phyloP scores from a whole-genome alignment of 2,329 filamentous ascomycete genomes.

The Aspergillus melleus region DNA sequence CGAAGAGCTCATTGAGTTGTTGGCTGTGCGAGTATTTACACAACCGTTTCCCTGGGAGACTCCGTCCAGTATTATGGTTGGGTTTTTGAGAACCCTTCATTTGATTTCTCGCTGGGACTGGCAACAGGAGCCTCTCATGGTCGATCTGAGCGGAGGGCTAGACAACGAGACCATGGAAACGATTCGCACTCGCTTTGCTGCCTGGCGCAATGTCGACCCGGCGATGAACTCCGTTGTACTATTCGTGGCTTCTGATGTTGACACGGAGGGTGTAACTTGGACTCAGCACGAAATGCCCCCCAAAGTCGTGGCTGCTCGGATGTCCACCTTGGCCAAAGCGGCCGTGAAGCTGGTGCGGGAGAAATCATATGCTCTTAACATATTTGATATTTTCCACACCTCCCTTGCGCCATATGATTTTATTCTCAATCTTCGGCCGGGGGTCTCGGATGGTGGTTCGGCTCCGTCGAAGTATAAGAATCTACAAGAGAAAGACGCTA shows the following conservation, averaged over 20 bases:
- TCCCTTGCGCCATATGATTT: constrained; percentile 80
- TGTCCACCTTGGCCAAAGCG: constrained; percentile 78
- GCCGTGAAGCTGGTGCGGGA: constrained; percentile 64
- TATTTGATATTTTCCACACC: constrained; percentile 68
- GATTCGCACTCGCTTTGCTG: constrained; percentile 71
- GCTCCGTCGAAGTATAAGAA: constrained; percentile 70
- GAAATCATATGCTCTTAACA: constrained; percentile 55
- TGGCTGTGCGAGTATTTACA: constrained; percentile 76
- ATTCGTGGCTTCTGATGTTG: constrained; percentile 77
- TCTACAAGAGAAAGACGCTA: constrained; percentile 56
- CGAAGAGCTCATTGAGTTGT: constrained; percentile 80
- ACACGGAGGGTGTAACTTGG: constrained; percentile 76
- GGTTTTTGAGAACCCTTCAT: constrained; percentile 76
- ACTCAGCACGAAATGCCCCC: constrained; percentile 69
- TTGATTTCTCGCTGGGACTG: constrained; percentile 91
- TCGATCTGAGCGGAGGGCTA: constrained; percentile 70
- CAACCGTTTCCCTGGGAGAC: constrained; percentile 76
- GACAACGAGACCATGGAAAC: constrained; percentile 59
- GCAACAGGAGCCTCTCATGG: constrained; percentile 76
- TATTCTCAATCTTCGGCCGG: constrained; percentile 68
- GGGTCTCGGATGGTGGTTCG: constrained; percentile 45
- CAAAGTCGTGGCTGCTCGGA: constrained; percentile 79
- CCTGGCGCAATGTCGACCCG: constrained; percentile 86
- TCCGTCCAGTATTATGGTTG: constrained; percentile 74
- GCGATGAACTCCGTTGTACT: constrained; percentile 80